Base-by-base conservation (phyloP, 139 green algal species). In the Coccomyxa sp. region DNA sequence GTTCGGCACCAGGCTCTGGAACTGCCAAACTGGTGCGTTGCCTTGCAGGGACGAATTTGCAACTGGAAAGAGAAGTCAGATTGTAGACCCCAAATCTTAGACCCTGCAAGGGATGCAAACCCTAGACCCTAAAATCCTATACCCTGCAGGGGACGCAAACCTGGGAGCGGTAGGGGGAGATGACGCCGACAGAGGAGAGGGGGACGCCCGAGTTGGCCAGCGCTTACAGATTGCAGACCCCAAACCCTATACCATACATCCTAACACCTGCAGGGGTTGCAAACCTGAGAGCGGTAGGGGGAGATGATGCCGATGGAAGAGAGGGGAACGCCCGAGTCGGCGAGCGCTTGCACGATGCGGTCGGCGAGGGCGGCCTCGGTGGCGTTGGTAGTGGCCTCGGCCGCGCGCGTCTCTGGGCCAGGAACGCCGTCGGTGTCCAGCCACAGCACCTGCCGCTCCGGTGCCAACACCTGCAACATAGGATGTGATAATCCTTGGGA, bases 281-380 rank as follows among this genome's bases (percentile, higher is more conserved):
- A n/a, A n/a, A 71, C 63, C 63, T 71, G 63, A 4, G 63, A 71
- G 18, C 63, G 63, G 21, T 71, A 71, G 63, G 96, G 94, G 0
- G 95, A 98, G 13, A 98, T 92, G 27, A 97, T 85, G 13, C 88
- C 93, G 16, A 99, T 84, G 18, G 93, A 81, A 0, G 58, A 57
- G 15, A 82, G 18, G 0, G 79, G 18, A 28, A 95, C 76, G 0
- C 93, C 94, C 12, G 80, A 88, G 0, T 21, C 77, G 27, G 92
- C 30, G 32, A 97, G 87, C 9, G 83, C 88, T 0, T 59, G 58
- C 45, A 93, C 82, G 30, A 98, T 45, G 28, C 67, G 79, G 60
- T 86, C 45, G 71, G 95, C 66, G 60, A 96, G 27, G 13, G 11
- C 66, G 0, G 88, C 92, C 86, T 98, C 94, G 0, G 87, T 88